Evolutionary conservation across 257 asterid species (phyloP).

Genomic region (Scutellaria minor): DNA sequence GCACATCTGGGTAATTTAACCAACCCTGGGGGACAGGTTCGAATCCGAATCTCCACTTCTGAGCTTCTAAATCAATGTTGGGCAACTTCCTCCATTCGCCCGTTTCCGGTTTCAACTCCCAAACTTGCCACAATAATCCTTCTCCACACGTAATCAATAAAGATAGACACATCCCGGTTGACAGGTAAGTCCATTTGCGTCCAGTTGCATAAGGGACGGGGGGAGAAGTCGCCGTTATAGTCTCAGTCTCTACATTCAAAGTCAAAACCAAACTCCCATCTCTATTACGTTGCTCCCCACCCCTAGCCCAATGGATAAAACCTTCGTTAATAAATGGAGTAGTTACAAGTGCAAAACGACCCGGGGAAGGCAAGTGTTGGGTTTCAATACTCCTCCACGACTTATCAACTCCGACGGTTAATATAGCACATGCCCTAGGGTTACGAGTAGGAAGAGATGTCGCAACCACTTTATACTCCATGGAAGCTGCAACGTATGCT

Average conservation of each 20-base stretch:
- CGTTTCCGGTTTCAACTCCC: neutral
- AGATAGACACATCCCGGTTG: neutral
- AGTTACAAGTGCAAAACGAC: no score
- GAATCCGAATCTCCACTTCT: neutral
- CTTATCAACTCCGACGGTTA: neutral
- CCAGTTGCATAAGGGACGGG: neutral
- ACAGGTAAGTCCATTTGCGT: neutral
- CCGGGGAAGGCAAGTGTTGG: neutral
- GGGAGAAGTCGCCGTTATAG: neutral
- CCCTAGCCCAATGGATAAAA: neutral
- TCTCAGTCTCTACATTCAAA: slow-evolving; percentile 15
- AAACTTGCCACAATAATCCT: slow-evolving; percentile 3
- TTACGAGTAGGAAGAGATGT: neutral
- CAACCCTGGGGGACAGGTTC: neutral
- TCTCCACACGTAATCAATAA: neutral
- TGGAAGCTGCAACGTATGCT: slow-evolving; percentile 8
- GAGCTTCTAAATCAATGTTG: neutral
- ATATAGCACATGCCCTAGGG: neutral
- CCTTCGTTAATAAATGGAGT: neutral
- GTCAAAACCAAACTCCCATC: neutral
- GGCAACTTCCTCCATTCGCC: slow-evolving; percentile 2
- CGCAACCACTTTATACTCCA: slow-evolving; percentile 5
- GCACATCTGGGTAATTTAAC: slow-evolving; percentile 1
- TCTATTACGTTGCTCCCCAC: no score
- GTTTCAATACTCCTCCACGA: neutral